Base-by-base conservation (phyloP, 768 basidiomycete genomes). In the Tricholoma sp. region DNA sequence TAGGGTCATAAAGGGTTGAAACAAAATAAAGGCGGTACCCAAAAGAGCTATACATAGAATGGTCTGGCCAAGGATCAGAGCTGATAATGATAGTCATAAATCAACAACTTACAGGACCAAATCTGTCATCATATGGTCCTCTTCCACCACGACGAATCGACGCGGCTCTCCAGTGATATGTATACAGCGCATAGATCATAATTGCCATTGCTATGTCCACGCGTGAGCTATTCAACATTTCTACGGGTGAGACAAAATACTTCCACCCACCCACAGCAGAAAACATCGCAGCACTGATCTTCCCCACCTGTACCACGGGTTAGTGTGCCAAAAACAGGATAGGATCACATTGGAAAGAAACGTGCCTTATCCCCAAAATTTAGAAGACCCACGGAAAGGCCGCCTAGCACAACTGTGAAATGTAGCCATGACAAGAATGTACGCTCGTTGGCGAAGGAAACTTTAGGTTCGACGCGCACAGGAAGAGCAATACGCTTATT, bases 371-470 rank as follows among this genome's bases (percentile, higher is more conserved):
- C 97, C 59, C 97, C 97, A 77, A 99, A 99, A 73, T 99, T 99
- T 65, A 99, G 79, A 57, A 99, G 74, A 10, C 97, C 97, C 12
- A 98, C 94, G 1, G 94, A 91, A 47, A 99, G 82, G 57, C 97
- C 97, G 27, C 96, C 95, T 7, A 99, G 85, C 57, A 99, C 93
- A 73, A 98, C 94, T 39, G 95, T 94, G 71, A 97, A 98, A 72
- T 97, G 94, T 50, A 98, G 82, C 97, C 96, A 98, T 81, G 94
- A 95, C 46, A 99, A 80, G 75, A 98, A 98, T 0, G 97, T 94
- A 56, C 91, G 84, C 72, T 94, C 93, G 71, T 95, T 95, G 43
- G 93, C 93, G 64, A 95, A 96, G 49, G 92, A 92, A 59, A 96
- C 93, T 65, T 96, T 96, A 31, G 93, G 93, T 72, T 96, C 93